Conservation (phyloP, 2,329 filamentous ascomycete genomes). For the Penicillium sp. region DNA sequence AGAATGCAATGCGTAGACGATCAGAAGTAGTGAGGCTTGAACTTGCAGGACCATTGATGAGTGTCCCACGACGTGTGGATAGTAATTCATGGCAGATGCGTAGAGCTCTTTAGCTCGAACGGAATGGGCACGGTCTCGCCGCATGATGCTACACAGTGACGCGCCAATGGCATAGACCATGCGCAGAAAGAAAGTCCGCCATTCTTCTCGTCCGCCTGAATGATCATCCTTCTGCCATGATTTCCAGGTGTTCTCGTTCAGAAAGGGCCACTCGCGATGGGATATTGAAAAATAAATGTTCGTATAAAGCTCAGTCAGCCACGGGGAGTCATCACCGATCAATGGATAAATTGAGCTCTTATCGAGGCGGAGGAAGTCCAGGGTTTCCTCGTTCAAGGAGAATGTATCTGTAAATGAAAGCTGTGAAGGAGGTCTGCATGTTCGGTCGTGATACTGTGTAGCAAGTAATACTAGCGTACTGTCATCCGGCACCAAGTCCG, state of each 20-base stretch:
- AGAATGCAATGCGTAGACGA: conserved; percentile 29
- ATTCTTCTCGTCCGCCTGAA: conserved; percentile 17
- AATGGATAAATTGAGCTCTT: conserved; percentile 8
- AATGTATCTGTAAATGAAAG: conserved; percentile 10
- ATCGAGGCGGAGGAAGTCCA: conserved; percentile 19
- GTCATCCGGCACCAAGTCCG: not conserved
- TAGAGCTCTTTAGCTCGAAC: conserved; percentile 25
- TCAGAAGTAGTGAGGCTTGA: conserved; percentile 28
- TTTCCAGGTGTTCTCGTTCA: conserved; percentile 25
- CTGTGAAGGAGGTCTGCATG: not conserved
- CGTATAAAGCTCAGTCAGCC: conserved; percentile 26
- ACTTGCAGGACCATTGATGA: conserved; percentile 28
- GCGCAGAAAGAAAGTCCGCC: conserved; percentile 26
- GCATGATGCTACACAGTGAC: conserved; percentile 24
- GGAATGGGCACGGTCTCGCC: conserved; percentile 21
- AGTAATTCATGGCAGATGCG: conserved; percentile 25
- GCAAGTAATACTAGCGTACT: conserved; percentile 2
- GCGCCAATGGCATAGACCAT: conserved; percentile 32
- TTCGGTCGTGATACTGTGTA: conserved; percentile 1
- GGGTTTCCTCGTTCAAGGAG: conserved; percentile 8
- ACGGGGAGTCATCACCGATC: conserved; percentile 12
- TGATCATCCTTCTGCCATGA: conserved; percentile 21
- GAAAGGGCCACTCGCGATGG: conserved; percentile 29
- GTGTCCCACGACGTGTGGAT: conserved; percentile 28
- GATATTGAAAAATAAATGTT: conserved; percentile 28